Evolutionary conservation across 1,284 basidiomycete genomes (phyloP).

Genomic region (Cryptococcus sp.): DNA sequence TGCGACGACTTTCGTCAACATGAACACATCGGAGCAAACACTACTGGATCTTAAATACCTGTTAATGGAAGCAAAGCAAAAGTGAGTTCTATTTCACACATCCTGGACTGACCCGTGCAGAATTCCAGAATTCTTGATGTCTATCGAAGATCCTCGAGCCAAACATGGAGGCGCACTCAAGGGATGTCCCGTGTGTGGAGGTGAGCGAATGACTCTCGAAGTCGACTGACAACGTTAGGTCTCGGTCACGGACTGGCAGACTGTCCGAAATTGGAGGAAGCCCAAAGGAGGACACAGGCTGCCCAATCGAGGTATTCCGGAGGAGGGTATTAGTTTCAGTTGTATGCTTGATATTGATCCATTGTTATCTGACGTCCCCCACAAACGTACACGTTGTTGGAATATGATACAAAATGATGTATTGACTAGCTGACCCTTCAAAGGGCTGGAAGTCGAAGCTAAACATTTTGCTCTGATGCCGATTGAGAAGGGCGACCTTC

Average conservation of each 20-base stretch:
- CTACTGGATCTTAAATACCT: slow-evolving; percentile 95
- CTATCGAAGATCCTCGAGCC: slow-evolving; percentile 85
- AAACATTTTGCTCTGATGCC: too few relatives aligned
- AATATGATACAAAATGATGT: too few relatives aligned
- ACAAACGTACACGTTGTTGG: too few relatives aligned
- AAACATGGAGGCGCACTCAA: slow-evolving; percentile 69
- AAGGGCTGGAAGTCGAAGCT: too few relatives aligned
- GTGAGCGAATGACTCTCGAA: slow-evolving; percentile 47
- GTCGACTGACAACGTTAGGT: slow-evolving; percentile 50
- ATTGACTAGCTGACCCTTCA: too few relatives aligned
- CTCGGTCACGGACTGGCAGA: slow-evolving; percentile 89
- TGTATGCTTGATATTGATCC: too few relatives aligned
- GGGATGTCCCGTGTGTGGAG: slow-evolving; percentile 95
- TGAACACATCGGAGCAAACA: slow-evolving; percentile 93
- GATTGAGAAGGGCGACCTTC: too few relatives aligned
- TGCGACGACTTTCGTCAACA: slow-evolving; percentile 99
- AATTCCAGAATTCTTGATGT: slow-evolving; percentile 89
- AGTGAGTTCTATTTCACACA: slow-evolving; percentile 51
- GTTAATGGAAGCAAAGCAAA: slow-evolving; percentile 94
- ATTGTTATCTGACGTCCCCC: too few relatives aligned
- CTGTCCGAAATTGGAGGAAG: slow-evolving; percentile 95
- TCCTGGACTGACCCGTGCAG: slow-evolving; percentile 49
- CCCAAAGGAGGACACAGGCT: slow-evolving; percentile 63
- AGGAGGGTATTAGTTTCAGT: slow-evolving; percentile 53
- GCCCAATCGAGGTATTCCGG: slow-evolving; percentile 53